These are phyloP conservation scores for Globisporangium lucens DNA, from an alignment of 352 stramenopile genomes.

Conservation along the genomic window DNA sequence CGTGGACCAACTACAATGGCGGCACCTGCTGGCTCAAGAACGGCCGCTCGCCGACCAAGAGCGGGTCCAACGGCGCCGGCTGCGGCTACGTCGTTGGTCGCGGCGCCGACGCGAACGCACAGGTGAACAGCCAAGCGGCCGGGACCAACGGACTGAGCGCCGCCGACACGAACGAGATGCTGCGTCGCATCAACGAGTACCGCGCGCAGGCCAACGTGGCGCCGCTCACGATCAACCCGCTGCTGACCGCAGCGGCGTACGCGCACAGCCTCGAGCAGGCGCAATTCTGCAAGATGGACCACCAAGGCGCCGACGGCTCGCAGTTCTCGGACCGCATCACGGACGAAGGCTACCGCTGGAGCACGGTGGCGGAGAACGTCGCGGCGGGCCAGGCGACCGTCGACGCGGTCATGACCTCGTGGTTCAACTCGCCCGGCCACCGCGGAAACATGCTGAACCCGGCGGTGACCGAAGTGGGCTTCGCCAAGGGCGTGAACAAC, in stretches of 20 bases:
- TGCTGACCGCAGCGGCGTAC: slow-evolving; percentile 30
- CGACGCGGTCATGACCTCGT: slow-evolving; percentile 35
- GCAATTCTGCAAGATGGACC: slow-evolving; percentile 31
- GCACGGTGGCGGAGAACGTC: slow-evolving; percentile 44
- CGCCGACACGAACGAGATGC: slow-evolving; percentile 38
- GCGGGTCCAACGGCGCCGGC: slow-evolving; percentile 21
- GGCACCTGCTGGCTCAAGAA: slow-evolving; percentile 64
- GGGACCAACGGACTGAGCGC: slow-evolving; percentile 31
- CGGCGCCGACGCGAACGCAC: slow-evolving; percentile 13
- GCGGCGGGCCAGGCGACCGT: slow-evolving; percentile 35
- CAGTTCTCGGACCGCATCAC: slow-evolving; percentile 35
- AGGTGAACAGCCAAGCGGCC: slow-evolving; percentile 1
- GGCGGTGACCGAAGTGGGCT: slow-evolving; percentile 11
- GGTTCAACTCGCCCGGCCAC: slow-evolving; percentile 41
- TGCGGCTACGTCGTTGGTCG: slow-evolving; percentile 41
- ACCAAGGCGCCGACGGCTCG: slow-evolving; percentile 39
- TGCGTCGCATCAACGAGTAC: slow-evolving; percentile 51
- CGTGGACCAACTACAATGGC: slow-evolving; percentile 46
- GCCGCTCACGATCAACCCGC: slow-evolving; percentile 37
- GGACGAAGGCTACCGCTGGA: slow-evolving; percentile 40
- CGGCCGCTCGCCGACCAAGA: slow-evolving; percentile 10
- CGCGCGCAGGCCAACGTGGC: slow-evolving; percentile 29
- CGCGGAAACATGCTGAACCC: slow-evolving; percentile 39
- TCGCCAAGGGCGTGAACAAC: slow-evolving; percentile 12
- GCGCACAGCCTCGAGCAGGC: slow-evolving; percentile 46